Evolutionary conservation across 768 basidiomycete species (phyloP).

Genomic region (Podaxis mareebaensis): DNA sequence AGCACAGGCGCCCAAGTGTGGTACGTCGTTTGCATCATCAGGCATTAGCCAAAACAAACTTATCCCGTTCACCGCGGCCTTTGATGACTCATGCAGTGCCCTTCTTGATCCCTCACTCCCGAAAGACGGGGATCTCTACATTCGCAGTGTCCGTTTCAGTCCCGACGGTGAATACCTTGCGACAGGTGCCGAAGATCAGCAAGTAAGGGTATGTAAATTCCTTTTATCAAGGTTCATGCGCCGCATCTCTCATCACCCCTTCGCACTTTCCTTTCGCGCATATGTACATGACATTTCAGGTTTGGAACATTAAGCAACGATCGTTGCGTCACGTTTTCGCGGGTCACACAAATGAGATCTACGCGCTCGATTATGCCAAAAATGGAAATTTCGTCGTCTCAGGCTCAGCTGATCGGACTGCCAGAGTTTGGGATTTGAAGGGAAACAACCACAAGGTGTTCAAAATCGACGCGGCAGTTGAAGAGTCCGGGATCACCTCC

Average conservation of each 20-base stretch:
- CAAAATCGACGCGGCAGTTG: conserved; percentile 48
- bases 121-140: conserved; percentile 37
- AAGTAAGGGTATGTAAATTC: conserved; percentile 87
- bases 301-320: conserved; percentile 88
- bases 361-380: conserved; percentile 89
- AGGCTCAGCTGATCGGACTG: conserved; percentile 74
- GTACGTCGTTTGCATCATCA: conserved; percentile 40
- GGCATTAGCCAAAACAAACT: not conserved
- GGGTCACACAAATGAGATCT: conserved; percentile 92
- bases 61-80: not conserved
- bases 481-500: conserved; percentile 69
- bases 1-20: conserved; percentile 84
- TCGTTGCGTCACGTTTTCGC: conserved; percentile 79
- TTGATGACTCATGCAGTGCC: conserved; percentile 6
- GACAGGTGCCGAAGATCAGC: conserved; percentile 93
- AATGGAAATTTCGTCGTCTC: conserved; percentile 87
- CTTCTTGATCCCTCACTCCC: conserved; percentile 27
- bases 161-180: conserved; percentile 92
- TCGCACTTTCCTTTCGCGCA: not conserved
- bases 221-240: conserved; percentile 61
- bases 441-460: conserved; percentile 41
- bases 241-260: conserved; percentile 66
- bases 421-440: conserved; percentile 49
- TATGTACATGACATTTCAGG: conserved; percentile 47
- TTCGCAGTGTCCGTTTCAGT: conserved; percentile 81